Evolutionary conservation across 1,284 basidiomycete genomes (phyloP).

Genomic region (Mycena citricolor): DNA sequence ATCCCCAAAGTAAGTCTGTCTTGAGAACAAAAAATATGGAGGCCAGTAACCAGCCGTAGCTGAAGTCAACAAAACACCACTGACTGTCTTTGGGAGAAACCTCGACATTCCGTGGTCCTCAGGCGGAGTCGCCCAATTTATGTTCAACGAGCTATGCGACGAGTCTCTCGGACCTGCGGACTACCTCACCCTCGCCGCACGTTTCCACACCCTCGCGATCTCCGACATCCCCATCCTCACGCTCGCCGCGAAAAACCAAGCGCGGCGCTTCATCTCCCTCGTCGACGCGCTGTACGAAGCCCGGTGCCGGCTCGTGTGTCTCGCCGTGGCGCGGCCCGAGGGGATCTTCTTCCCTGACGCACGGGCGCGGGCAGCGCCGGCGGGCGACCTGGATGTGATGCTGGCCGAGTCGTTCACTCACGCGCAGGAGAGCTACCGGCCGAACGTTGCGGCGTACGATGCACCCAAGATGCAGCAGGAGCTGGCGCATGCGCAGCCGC

Average conservation of each 20-base stretch:
- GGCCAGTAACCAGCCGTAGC: not conserved
- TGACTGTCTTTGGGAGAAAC: constrained; percentile 44
- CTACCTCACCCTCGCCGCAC: constrained; percentile 64
- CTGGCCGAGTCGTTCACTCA: constrained; percentile 62
- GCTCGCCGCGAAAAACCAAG: constrained; percentile 67
- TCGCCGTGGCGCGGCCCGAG: constrained; percentile 50
- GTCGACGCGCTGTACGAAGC: constrained; percentile 66
- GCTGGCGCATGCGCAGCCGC: constrained; percentile 27
- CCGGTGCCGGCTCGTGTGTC: constrained; percentile 42
- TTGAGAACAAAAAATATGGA: not conserved
- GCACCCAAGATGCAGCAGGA: constrained; percentile 40
- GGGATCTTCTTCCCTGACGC: constrained; percentile 64
- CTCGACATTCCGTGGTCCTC: constrained; percentile 49
- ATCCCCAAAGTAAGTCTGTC: constrained; percentile 5
- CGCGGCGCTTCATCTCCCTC: constrained; percentile 68
- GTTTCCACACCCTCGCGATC: constrained; percentile 58
- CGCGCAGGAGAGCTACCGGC: constrained; percentile 54
- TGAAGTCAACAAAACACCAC: constrained; percentile 17
- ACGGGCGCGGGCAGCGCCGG: constrained; percentile 22
- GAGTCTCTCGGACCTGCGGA: constrained; percentile 69
- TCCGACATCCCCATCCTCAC: constrained; percentile 59
- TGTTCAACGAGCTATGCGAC: constrained; percentile 64
- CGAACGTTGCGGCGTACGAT: constrained; percentile 63
- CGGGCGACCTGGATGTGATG: constrained; percentile 46
- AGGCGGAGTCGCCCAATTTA: constrained; percentile 48